Base-by-base conservation (phyloP, 108 stramenopile genomes). In the Phaeodactylum tricornutum region DNA sequence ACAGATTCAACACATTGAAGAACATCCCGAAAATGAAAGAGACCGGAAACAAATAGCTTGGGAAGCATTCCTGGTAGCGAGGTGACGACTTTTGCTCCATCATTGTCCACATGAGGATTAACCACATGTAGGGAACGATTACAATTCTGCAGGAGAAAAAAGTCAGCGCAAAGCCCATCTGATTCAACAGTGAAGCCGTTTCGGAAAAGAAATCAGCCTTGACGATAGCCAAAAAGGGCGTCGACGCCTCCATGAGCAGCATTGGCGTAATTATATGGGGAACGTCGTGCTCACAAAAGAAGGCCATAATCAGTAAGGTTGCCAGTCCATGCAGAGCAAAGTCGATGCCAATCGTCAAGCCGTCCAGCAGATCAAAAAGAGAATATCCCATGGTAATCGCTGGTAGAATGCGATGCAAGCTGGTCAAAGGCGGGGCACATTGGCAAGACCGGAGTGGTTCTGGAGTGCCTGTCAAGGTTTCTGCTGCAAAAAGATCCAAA, bases 381-480 rank as follows among this genome's bases (percentile, higher is more conserved):
- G 65, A 61, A 53, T 66, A 81, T 52, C 79, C 79, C 58, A 71
- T 55, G 9, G 75, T 75, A 42, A 76, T 62, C 0, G 79, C 75
- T 7, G 79, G 75, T n/a, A 74, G 35, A n/a, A 81, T 57, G 1
- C 74, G 65, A 64, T 81, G 79, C 29, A 81, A 41, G 14, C 56
- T 67, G 0, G 79, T 81, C 31, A 81, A 30, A 5, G 79, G 72
- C 3, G 67, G 69, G 16, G 57, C 14, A 38, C 79, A 81, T 15
- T 56, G 40, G 4, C 63, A 33, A 8, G 61, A 45, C 25, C 72
- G 41, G 0, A 79, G 43, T 14, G 77, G 77, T 39, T 74, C 77
- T 11, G 69, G 33, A 0, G 40, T 55, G 1, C 76, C 76, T 16
- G 68, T 77, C 56, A 77, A 25, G 0, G 55, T 22, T 21, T 50